Conservation (phyloP, 73 alveolate genomes). For the Uronychia binucleata region DNA sequence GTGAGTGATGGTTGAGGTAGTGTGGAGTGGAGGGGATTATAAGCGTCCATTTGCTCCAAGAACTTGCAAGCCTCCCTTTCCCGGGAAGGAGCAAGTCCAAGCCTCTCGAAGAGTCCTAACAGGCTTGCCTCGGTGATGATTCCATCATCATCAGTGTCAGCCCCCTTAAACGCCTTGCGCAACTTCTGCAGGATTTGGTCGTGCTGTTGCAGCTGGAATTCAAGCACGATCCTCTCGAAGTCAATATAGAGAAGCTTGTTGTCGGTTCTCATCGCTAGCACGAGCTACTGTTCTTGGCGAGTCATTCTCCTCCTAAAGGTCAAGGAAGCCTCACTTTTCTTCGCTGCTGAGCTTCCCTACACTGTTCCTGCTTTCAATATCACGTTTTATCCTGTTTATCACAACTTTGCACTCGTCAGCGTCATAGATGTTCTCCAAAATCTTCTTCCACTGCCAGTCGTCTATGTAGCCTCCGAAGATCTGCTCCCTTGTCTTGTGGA, state of each 20-base stretch:
- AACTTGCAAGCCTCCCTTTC: no score
- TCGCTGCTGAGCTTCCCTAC: not conserved
- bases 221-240: not conserved
- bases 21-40: no score
- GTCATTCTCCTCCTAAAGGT: not conserved
- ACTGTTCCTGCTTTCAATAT: not conserved
- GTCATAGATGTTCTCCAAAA: not conserved
- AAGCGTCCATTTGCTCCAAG: no score
- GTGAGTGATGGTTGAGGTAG: no score
- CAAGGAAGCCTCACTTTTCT: not conserved
- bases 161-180: not conserved
- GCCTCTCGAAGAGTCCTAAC: not conserved
- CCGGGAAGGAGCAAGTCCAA: no score
- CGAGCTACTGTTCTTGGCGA: not conserved
- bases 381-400: not conserved
- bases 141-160: not conserved
- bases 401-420: not conserved
- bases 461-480: not conserved
- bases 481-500: not conserved
- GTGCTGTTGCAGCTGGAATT: not conserved
- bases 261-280: not conserved
- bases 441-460: slow-evolving; percentile 1
- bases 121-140: not conserved
- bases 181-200: not conserved
- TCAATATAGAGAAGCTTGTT: not conserved